These are phyloP conservation scores for Coemansia sp. DNA, from an alignment of 192 early-diverging fungal genomes.

Conservation along the genomic window DNA sequence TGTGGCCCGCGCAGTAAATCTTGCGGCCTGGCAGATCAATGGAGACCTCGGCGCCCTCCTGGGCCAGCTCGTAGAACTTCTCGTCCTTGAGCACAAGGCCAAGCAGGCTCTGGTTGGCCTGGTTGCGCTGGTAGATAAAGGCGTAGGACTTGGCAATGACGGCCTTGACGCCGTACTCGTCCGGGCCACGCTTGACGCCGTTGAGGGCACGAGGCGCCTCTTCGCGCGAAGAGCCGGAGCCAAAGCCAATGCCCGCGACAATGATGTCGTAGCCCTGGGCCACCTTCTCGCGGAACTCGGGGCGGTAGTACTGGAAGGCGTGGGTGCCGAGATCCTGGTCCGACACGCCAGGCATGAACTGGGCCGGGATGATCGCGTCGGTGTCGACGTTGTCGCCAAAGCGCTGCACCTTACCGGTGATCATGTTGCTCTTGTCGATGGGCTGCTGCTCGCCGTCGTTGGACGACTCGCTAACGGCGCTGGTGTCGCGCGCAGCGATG, in stretches of 20 bases:
- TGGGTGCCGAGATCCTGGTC: constrained; percentile 69
- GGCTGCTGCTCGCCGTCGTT: constrained; percentile 14
- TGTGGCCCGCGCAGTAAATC: constrained; percentile 58
- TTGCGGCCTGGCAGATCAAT: constrained; percentile 67
- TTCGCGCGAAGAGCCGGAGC: constrained; percentile 74
- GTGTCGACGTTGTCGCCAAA: constrained; percentile 78
- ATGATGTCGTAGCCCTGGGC: constrained; percentile 66
- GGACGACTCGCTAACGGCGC: constrained; percentile 15
- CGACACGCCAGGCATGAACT: constrained; percentile 68
- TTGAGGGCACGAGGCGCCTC: constrained; percentile 74
- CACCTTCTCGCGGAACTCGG: constrained; percentile 68
- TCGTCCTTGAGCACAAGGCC: constrained; percentile 73
- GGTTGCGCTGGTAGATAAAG: constrained; percentile 80
- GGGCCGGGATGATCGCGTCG: constrained; percentile 75
- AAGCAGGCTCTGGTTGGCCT: constrained; percentile 78
- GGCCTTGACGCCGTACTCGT: constrained; percentile 56
- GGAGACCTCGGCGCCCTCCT: constrained; percentile 68
- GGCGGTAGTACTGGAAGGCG: constrained; percentile 70
- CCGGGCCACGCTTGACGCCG: constrained; percentile 39
- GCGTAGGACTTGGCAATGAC: constrained; percentile 81
- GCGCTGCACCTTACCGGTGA: constrained; percentile 66
- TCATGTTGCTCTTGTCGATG: constrained; percentile 41
- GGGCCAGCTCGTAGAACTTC: constrained; percentile 69
- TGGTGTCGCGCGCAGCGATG: constrained; percentile 47
- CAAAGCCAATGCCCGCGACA: constrained; percentile 71